Evolutionary conservation across 257 asterid species (phyloP).

Genomic region (Parsonsia alboflavescens): DNA sequence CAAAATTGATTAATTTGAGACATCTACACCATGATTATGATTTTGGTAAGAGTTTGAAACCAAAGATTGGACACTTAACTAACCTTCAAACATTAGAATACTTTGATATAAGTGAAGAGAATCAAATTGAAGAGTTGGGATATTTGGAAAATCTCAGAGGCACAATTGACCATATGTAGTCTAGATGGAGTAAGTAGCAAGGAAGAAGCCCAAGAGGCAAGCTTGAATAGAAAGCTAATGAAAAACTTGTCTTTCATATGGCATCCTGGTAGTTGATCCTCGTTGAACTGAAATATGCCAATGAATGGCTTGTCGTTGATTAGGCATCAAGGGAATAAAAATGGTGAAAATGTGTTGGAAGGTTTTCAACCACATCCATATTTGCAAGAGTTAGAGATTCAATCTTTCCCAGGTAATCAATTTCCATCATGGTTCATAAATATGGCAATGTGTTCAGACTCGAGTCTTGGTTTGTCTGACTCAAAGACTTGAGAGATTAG

Average conservation of each 20-base stretch:
- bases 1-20: slow-evolving; percentile 20
- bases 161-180: background rate
- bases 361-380: slow-evolving; percentile 32
- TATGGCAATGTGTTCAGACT: background rate
- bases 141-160: slow-evolving; percentile 22
- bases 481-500: slow-evolving; percentile 4
- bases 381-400: slow-evolving; percentile 13
- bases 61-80: slow-evolving; percentile 16
- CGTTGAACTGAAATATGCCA: too few species aligned
- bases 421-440: slow-evolving; percentile 29
- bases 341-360: slow-evolving; percentile 22
- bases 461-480: background rate
- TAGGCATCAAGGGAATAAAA: slow-evolving; percentile 4
- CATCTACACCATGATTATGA: slow-evolving; percentile 24
- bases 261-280: too few species aligned
- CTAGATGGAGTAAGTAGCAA: slow-evolving; percentile 13
- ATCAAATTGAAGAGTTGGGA: slow-evolving; percentile 24
- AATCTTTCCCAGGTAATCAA: slow-evolving; percentile 7
- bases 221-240: slow-evolving; percentile 13
- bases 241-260: too few species aligned
- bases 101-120: background rate
- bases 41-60: background rate
- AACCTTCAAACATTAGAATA: slow-evolving; percentile 18
- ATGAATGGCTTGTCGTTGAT: background rate
- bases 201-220: slow-evolving; percentile 20